Conservation (phyloP, 176 grass and related monocot species). For the Typha latifolia region DNA sequence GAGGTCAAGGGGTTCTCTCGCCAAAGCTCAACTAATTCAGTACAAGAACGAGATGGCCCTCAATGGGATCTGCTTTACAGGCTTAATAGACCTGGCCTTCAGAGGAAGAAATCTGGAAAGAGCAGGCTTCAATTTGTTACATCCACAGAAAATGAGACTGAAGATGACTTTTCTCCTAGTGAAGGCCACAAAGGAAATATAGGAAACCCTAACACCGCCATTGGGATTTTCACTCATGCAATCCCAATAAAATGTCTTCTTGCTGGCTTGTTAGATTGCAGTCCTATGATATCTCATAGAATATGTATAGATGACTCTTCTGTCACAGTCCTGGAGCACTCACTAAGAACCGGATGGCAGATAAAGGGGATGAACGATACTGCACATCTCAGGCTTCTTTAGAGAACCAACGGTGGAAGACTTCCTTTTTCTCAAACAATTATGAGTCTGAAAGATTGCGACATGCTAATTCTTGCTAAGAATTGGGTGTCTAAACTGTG, state of each 20-base stretch:
- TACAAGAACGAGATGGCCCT: conserved; percentile 45
- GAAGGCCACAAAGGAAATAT: conserved; percentile 36
- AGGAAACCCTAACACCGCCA: conserved; percentile 22
- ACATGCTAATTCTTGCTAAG: neutral
- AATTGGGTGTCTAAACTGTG: neutral
- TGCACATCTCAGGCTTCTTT: conserved; percentile 77
- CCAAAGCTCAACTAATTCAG: conserved; percentile 54
- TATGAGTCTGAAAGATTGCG: neutral
- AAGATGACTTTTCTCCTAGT: conserved; percentile 64
- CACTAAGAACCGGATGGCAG: conserved; percentile 61
- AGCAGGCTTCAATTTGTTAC: conserved; percentile 80
- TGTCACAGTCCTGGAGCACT: conserved; percentile 67
- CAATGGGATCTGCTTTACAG: conserved; percentile 49
- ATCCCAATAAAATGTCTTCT: conserved; percentile 61
- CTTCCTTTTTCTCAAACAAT: neutral
- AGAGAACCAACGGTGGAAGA: neutral
- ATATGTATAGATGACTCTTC: conserved; percentile 82
- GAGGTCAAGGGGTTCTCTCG: conserved; percentile 52
- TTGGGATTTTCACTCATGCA: conserved; percentile 68
- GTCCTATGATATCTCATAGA: conserved; percentile 47
- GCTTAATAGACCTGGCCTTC: conserved; percentile 49
- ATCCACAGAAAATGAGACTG: conserved; percentile 49
- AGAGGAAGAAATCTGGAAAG: conserved; percentile 77
- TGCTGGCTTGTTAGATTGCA: conserved; percentile 56
- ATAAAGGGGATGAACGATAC: conserved; percentile 80